Percentiles rank a stretch among this genome's conserved stretches.
These are phyloP conservation scores for Picea glauca DNA, from an alignment of 75 land plant genomes.

Conservation along the genomic window DNA sequence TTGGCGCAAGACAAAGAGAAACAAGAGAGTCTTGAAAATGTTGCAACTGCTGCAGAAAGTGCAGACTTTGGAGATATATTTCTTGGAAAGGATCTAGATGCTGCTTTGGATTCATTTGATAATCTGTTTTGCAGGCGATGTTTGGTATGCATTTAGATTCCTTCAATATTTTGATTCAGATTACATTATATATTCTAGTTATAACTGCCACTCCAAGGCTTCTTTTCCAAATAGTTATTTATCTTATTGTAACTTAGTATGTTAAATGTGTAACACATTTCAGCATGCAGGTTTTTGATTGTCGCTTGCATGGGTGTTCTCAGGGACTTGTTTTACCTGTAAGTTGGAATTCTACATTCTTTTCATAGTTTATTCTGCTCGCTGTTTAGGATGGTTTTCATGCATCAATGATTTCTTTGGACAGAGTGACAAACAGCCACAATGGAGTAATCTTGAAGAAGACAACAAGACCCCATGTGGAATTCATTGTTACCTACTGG, in stretches of 20 bases:
- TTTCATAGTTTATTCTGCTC: neutral
- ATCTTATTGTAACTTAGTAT: neutral
- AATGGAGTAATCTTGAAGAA: constrained; percentile 49
- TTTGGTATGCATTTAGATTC: constrained; percentile 44
- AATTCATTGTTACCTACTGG: constrained; percentile 68
- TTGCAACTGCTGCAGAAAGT: constrained; percentile 13
- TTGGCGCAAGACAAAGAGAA: constrained; percentile 30
- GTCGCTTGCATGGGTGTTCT: constrained; percentile 95
- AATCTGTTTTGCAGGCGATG: constrained; percentile 97
- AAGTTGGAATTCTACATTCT: constrained; percentile 19
- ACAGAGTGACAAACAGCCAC: constrained; percentile 83
- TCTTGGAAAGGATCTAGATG: constrained; percentile 66
- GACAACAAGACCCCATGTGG: constrained; percentile 61
- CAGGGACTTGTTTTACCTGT: constrained; percentile 74
- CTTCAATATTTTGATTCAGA: neutral
- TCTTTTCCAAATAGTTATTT: neutral
- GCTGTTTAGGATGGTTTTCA: neutral
- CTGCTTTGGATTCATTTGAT: constrained; percentile 97
- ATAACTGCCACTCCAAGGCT: neutral
- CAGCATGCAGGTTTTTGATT: constrained; percentile 79
- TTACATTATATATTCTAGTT: constrained; percentile 3
- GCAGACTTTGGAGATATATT: constrained; percentile 16
- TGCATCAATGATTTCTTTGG: constrained; percentile 5
- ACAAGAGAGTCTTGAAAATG: constrained; percentile 7
- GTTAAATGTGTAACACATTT: neutral